Evolutionary conservation across 768 basidiomycete genomes (phyloP), one percentile per base, ranked within the genome.

Genomic region (Gautieria morchelliformis): DNA sequence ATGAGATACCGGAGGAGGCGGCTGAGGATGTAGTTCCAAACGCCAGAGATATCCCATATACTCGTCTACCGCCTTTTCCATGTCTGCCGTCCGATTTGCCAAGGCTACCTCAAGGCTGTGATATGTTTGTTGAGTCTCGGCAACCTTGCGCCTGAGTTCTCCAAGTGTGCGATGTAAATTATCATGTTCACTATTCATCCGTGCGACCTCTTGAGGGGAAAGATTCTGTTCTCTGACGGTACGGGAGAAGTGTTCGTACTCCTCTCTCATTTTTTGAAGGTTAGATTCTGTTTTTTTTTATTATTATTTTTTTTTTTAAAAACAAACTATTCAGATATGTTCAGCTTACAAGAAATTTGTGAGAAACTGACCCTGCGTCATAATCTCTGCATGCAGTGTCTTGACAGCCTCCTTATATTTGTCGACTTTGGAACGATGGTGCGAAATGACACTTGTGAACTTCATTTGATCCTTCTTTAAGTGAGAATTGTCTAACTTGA

Each of bases 141-240:
- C 70, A 8, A 90, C 80, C 65, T 87, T 92, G 59, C 80, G 74
- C 61, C 82, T 85, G 55, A 93, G 79, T 59, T 89, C 88, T 61
- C 87, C 84, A 54, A 93, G 71, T 62, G 79, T 87, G 52, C 83
- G 79, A 4, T 80, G 74, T 37, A 95, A 76, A 27, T 76, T 81
- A 63, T 93, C 89, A 58, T 92, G 87, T 62, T 97, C 93, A 5
- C 83, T 83, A 64, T 87, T 93, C 90, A 99, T 94, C 39, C 84
- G 84, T 54, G 81, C 71, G 42, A 96, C 92, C 70, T 99, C 94
- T 68, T 94, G 91, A 0, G 89, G 87, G 1, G 89, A 82, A 45
- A 99, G 78, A 65, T 96, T 94, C 69, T 99, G 96, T 33, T 74
- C 81, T 64, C 84, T 85, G 30, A 98, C 89, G 2, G 85, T 78